A percentile compares a stretch with the other conserved stretches of the same genome.
Evolutionary conservation across 176 grass and related monocot genomes (phyloP).

Genomic region (Raddia guianensis): DNA sequence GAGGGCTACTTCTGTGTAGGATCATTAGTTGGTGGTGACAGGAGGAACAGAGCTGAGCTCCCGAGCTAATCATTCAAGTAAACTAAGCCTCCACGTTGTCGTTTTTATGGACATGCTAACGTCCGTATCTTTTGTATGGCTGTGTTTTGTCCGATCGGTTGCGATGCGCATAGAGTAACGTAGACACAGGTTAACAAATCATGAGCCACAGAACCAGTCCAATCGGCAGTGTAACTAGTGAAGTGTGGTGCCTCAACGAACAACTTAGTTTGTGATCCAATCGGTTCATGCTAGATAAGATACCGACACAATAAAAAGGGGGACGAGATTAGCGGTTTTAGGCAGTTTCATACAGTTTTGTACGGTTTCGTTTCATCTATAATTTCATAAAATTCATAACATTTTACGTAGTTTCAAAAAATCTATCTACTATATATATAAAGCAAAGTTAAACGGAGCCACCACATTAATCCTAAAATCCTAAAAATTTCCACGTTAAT

Average conservation of each 20-base stretch:
- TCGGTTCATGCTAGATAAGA: background rate
- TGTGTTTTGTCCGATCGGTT: constrained; percentile 4
- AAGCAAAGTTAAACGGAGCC: no score
- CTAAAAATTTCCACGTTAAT: no score
- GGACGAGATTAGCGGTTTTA: no score
- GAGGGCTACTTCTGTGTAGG: background rate
- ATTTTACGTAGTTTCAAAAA: no score
- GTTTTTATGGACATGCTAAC: constrained; percentile 37
- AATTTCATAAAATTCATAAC: no score
- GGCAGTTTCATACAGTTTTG: no score
- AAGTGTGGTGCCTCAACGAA: background rate
- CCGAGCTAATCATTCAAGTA: constrained; percentile 37
- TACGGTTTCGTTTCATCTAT: no score
- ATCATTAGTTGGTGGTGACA: constrained; percentile 40
- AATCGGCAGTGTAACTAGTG: background rate
- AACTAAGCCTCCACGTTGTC: constrained; percentile 26
- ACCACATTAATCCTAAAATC: no score
- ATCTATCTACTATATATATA: no score
- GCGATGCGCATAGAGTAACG: background rate
- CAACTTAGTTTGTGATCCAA: background rate
- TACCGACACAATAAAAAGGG: no score
- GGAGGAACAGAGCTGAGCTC: constrained; percentile 20
- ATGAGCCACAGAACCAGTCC: background rate
- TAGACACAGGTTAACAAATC: background rate
- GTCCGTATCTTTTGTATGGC: constrained; percentile 22